Conservation (phyloP, 495 filamentous ascomycete species). For the Evansstolkia leycettana region DNA sequence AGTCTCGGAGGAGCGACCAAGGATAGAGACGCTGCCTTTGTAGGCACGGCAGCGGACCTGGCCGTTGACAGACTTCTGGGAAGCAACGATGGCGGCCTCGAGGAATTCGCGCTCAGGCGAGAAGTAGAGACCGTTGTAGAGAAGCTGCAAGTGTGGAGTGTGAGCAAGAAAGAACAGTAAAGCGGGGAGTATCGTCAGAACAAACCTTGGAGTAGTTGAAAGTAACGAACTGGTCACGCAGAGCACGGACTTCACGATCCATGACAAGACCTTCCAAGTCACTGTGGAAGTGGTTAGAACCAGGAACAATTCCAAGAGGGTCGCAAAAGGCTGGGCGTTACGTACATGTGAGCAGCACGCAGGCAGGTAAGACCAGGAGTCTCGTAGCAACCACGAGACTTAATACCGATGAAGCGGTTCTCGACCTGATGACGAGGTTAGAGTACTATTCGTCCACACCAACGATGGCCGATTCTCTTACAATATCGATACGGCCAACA, state of each 20-base stretch:
- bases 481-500: conserved; percentile 84
- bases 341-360: conserved; percentile 65
- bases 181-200: conserved; percentile 50
- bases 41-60: conserved; percentile 59
- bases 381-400: conserved; percentile 89
- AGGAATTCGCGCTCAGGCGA: conserved; percentile 69
- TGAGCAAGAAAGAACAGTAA: neutral
- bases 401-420: conserved; percentile 77
- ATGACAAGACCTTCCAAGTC: conserved; percentile 63
- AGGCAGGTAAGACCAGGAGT: conserved; percentile 64
- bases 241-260: conserved; percentile 69
- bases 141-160: conserved; percentile 20
- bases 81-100: no score
- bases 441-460: conserved; percentile 1
- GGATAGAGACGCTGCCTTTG: conserved; percentile 64
- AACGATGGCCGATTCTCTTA: no score
- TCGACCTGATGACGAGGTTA: conserved; percentile 46
- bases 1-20: conserved; percentile 64
- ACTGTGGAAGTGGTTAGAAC: conserved; percentile 1
- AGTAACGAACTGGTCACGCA: conserved; percentile 72
- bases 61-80: conserved; percentile 59
- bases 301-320: neutral
- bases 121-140: conserved; percentile 41
- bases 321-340: no score
- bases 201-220: conserved; percentile 59